phyloP scores from a whole-genome alignment of 768 basidiomycete genomes.

The Sarcodon aspratus region DNA sequence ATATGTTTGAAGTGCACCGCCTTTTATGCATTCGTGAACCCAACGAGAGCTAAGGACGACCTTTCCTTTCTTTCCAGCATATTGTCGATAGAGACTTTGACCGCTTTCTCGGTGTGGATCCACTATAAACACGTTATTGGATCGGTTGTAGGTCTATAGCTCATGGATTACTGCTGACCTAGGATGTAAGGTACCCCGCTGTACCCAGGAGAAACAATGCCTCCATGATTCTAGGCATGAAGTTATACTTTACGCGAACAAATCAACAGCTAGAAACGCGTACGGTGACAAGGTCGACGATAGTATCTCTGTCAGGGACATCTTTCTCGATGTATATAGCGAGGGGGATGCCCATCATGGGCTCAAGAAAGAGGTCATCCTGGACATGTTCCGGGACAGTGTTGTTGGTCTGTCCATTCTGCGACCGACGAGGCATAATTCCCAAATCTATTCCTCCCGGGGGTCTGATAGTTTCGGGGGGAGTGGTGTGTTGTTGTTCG shows the following conservation, averaged over 20 bases:
- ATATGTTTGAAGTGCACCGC: slow-evolving; percentile 61
- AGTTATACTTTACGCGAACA: background rate
- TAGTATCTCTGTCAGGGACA: slow-evolving; percentile 52
- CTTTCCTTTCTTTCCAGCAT: slow-evolving; percentile 70
- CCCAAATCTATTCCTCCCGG: slow-evolving; percentile 12
- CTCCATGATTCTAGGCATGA: slow-evolving; percentile 58
- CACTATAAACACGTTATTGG: slow-evolving; percentile 29
- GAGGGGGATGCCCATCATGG: slow-evolving; percentile 70
- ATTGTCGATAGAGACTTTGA: slow-evolving; percentile 72
- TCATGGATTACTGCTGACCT: slow-evolving; percentile 32
- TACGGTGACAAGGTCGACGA: slow-evolving; percentile 59
- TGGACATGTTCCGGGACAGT: slow-evolving; percentile 16
- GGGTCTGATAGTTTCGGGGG: slow-evolving; percentile 4
- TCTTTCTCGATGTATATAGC: slow-evolving; percentile 74
- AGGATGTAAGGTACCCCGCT: slow-evolving; percentile 74
- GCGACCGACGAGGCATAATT: slow-evolving; percentile 12
- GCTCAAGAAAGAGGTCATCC: slow-evolving; percentile 62
- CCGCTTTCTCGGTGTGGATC: slow-evolving; percentile 72
- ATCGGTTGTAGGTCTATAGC: background rate
- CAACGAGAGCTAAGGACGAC: slow-evolving; percentile 64
- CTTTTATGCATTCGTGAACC: slow-evolving; percentile 68
- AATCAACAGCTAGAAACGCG: slow-evolving; percentile 14
- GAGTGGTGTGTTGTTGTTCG: slow-evolving; percentile 8
- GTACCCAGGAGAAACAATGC: slow-evolving; percentile 61
- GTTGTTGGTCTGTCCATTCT: slow-evolving; percentile 7